Conservation (phyloP, 768 basidiomycete species). For the Cubamyces lactineus region DNA sequence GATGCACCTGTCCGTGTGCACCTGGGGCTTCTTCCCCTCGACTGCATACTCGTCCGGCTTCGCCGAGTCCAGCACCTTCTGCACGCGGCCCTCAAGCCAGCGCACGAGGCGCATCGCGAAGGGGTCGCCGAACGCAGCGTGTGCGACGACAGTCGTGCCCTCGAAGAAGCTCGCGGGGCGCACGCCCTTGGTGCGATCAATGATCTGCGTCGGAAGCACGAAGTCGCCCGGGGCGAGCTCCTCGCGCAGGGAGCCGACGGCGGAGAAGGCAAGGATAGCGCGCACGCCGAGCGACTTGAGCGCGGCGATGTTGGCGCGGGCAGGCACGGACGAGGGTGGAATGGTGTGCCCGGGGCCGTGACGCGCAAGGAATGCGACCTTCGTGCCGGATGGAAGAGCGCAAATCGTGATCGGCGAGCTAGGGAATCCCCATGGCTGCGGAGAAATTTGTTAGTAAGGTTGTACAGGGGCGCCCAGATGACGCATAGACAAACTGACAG, state of each 20-base stretch:
- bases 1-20: conserved; percentile 84
- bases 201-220: conserved; percentile 87
- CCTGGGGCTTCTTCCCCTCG: conserved; percentile 60
- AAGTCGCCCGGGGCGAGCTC: conserved; percentile 92
- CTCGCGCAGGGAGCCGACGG: conserved; percentile 93
- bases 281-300: conserved; percentile 90
- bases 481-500: conserved; percentile 49
- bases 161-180: conserved; percentile 91
- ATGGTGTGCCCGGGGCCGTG: conserved; percentile 85
- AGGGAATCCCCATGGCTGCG: conserved; percentile 90
- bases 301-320: conserved; percentile 93
- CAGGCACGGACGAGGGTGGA: conserved; percentile 78
- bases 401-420: conserved; percentile 93
- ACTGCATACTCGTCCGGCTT: conserved; percentile 8
- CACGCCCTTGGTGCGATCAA: conserved; percentile 94
- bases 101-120: conserved; percentile 66
- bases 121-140: conserved; percentile 93
- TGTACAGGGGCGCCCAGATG: background rate
- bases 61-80: conserved; percentile 55
- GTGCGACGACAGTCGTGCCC: conserved; percentile 79
- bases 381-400: conserved; percentile 77
- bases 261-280: conserved; percentile 91
- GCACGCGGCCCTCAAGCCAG: conserved; percentile 70
- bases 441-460: background rate
- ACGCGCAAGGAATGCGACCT: conserved; percentile 88